Percentiles rank a stretch among this genome's conserved stretches.
Evolutionary conservation across 352 stramenopile species (phyloP).

Genomic region (Blastocystis sp.): DNA sequence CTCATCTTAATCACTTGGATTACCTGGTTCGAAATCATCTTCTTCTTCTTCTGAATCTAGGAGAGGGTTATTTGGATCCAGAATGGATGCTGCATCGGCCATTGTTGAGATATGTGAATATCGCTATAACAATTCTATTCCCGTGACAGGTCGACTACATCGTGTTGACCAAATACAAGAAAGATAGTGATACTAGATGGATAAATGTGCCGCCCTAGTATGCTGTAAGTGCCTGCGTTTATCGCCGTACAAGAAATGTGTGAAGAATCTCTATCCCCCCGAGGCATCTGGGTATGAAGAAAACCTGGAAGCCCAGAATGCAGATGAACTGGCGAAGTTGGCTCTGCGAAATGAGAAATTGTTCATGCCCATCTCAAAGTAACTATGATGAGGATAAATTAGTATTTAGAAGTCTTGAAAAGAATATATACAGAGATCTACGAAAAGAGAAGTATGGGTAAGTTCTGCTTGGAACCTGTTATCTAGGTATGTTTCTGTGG

Average conservation of each 20-base stretch:
- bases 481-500: constrained; percentile 26
- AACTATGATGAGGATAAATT: neutral
- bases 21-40: constrained; percentile 61
- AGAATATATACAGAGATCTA: constrained; percentile 42
- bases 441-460: constrained; percentile 34
- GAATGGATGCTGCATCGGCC: neutral
- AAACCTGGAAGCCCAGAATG: constrained; percentile 44
- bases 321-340: constrained; percentile 36
- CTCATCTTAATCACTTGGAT: neutral
- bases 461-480: neutral
- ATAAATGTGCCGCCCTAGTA: constrained; percentile 5
- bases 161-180: neutral
- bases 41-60: constrained; percentile 64
- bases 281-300: constrained; percentile 33
- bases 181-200: neutral
- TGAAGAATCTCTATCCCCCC: constrained; percentile 43
- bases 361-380: constrained; percentile 60
- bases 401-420: constrained; percentile 12
- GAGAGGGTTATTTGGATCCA: constrained; percentile 46
- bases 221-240: constrained; percentile 21
- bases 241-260: constrained; percentile 31
- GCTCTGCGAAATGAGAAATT: constrained; percentile 54
- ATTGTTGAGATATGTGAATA: neutral
- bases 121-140: neutral
- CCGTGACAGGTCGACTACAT: neutral